Evolutionary conservation across 108 stramenopile species (phyloP).

Genomic region (Nitzschia palea): DNA sequence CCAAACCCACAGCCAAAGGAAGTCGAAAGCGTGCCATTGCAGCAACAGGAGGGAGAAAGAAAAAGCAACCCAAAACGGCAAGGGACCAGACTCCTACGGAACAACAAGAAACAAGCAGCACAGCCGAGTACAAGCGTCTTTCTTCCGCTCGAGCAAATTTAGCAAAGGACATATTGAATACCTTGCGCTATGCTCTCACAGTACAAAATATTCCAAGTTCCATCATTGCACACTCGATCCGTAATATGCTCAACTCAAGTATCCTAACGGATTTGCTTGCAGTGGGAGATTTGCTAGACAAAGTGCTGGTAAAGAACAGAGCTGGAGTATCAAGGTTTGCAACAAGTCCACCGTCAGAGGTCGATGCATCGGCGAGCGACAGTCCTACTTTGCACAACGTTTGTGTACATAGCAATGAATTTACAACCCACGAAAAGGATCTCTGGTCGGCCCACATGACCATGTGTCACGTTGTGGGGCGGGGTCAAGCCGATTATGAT

Average conservation of each 20-base stretch:
- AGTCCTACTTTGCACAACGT: not conserved
- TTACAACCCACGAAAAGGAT: constrained; percentile 16
- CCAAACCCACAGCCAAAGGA: constrained; percentile 3
- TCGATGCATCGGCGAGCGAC: not conserved
- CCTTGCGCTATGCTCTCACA: constrained; percentile 12
- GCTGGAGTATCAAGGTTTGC: not conserved
- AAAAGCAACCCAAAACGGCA: not conserved
- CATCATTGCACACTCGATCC: constrained; percentile 15
- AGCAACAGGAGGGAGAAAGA: constrained; percentile 5
- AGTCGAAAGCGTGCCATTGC: not conserved
- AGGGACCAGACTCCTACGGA: not conserved
- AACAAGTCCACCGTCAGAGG: not conserved
- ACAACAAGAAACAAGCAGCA: not conserved
- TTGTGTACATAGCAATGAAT: not conserved
- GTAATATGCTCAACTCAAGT: not conserved
- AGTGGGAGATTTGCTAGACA: constrained; percentile 27
- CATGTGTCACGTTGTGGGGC: constrained; percentile 38
- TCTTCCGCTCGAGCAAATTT: constrained; percentile 1
- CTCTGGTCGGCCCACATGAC: constrained; percentile 40
- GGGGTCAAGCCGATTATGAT: constrained; percentile 24
- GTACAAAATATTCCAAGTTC: constrained; percentile 9
- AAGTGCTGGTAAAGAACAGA: constrained; percentile 7
- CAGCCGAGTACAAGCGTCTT: constrained; percentile 7
- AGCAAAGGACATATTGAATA: constrained; percentile 26
- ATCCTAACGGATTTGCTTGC: constrained; percentile 8